Evolutionary conservation across 2,329 filamentous ascomycete species (phyloP), one percentile per base, ranked within the genome.

Genomic region (Byssothecium circinans): DNA sequence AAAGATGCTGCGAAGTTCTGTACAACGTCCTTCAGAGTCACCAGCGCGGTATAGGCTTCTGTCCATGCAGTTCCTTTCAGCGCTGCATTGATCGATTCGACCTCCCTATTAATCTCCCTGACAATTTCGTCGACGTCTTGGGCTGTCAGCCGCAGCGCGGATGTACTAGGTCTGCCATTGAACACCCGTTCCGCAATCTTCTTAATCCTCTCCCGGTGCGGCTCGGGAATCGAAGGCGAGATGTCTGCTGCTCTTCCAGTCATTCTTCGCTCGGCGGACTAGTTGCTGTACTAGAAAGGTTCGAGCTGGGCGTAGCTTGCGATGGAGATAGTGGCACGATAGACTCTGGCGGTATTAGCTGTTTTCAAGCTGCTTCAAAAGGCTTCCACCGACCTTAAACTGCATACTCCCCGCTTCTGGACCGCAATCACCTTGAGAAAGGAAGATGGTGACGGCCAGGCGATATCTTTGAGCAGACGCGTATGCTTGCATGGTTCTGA

Each of bases 1-100:
- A 47, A 35, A 14, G 47, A 36, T 6, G 43, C 47, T 3, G 50
- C 40, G 22, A 53, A 50, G 27, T 50, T 53, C 41, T 47, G 50
- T 3, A 53, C 43, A 7, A 53, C 50, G 14, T 47, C 47, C 22
- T 41, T 41, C 40, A 53, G 37, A 12, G 50, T 53, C 11, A 45
- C 41, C 23, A 53, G 27, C 12, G 41, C 47, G 8, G 39, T 47
- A 32, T 47, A 53, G 2, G 50, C 47, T 18, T 53, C 50, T 12
- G 39, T 37, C 50, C 50, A 53, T 14, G 43, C 40, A 8, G n/a
- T 23, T n/a, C 43, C 50, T 25, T 41, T 29, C 27, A 53, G 36
- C 1, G 14, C 40, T 17, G 43, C 37, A 33, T 53, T 53, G 15
- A 48, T 39, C 29, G 30, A 17, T 32, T 50, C 50, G 19, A 53